These are phyloP conservation scores for Lasiodiplodia hormozganensis DNA, from an alignment of 2,329 filamentous ascomycete species.

Conservation along the genomic window DNA sequence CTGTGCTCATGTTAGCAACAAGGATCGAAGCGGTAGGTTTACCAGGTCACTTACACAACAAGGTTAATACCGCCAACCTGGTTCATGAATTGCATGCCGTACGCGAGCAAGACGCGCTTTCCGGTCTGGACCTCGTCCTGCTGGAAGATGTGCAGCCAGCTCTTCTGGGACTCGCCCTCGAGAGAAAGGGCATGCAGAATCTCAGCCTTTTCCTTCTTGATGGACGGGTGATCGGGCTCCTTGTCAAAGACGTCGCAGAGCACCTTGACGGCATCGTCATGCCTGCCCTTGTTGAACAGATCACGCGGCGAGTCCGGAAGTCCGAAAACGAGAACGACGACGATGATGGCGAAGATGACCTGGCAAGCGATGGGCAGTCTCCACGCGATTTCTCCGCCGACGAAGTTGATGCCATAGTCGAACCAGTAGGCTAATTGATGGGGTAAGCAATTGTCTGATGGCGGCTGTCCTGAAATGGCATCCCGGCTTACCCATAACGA, in stretches of 20 bases:
- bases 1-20: not conserved
- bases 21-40: not conserved
- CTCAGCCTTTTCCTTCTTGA: constrained; percentile 64
- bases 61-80: constrained; percentile 56
- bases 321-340: constrained; percentile 50
- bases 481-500: constrained; percentile 46
- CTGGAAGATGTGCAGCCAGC: constrained; percentile 33
- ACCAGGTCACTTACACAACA: constrained; percentile 36
- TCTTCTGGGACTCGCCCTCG: constrained; percentile 24
- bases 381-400: constrained; percentile 47
- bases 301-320: constrained; percentile 42
- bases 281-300: constrained; percentile 44
- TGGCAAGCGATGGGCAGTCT: constrained; percentile 61
- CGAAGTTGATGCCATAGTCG: constrained; percentile 55
- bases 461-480: not conserved
- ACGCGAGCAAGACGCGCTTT: constrained; percentile 67
- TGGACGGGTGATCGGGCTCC: constrained; percentile 61
- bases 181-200: constrained; percentile 61
- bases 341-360: constrained; percentile 53
- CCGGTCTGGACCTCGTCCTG: constrained; percentile 53
- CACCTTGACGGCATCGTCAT: constrained; percentile 58
- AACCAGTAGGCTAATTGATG: constrained; percentile 57
- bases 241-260: constrained; percentile 56
- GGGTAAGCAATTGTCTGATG: not conserved
- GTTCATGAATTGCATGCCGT: constrained; percentile 67